Evolutionary conservation across 257 asterid genomes (phyloP).

Genomic region (Thymus mandschuricus): DNA sequence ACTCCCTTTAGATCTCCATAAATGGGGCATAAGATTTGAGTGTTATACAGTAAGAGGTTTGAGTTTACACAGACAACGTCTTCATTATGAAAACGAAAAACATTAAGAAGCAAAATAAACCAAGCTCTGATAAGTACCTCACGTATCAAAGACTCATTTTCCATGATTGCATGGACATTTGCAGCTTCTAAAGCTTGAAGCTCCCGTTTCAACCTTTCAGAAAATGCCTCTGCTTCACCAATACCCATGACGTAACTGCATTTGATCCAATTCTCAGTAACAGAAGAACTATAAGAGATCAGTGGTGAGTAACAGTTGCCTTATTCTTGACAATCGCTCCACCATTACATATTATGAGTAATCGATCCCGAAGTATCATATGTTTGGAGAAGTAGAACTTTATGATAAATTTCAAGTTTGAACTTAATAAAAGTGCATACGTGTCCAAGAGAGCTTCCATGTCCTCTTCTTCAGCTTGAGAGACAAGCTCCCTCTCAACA

Average conservation of each 20-base stretch:
- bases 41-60: not conserved
- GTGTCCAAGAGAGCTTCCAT: slow-evolving; percentile 99
- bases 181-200: slow-evolving; percentile 99
- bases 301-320: not conserved
- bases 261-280: slow-evolving; percentile 28
- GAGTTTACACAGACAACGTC: not conserved
- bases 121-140: slow-evolving; percentile 51
- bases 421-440: slow-evolving; percentile 47
- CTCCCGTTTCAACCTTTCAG: slow-evolving; percentile 95
- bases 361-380: too few species aligned
- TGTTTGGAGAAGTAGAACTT: too few species aligned
- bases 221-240: slow-evolving; percentile 98
- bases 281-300: slow-evolving; percentile 24
- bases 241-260: slow-evolving; percentile 98
- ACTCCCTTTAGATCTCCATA: slow-evolving; percentile 4
- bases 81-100: slow-evolving; percentile 24
- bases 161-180: slow-evolving; percentile 96
- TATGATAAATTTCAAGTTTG: too few species aligned
- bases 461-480: slow-evolving; percentile 99
- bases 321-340: too few species aligned
- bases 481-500: slow-evolving; percentile 94
- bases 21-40: not conserved
- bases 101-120: slow-evolving; percentile 21
- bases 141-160: slow-evolving; percentile 79
- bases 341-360: too few species aligned